Base-by-base conservation (phyloP, 2,329 filamentous ascomycete species). In the Cladorrhinum sp. region DNA sequence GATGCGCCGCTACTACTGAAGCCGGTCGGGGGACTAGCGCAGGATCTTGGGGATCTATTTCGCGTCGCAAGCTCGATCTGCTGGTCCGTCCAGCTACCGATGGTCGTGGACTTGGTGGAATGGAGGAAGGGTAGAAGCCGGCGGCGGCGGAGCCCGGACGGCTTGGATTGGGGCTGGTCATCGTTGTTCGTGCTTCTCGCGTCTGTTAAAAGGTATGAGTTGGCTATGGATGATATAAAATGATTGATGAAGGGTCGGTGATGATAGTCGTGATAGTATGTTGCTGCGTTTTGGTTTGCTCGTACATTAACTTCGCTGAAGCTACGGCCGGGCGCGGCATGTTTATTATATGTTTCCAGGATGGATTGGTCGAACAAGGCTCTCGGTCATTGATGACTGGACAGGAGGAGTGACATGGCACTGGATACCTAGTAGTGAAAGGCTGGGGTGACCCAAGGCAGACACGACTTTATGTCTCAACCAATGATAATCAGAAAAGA, bases 81-180 rank as follows among this genome's bases (percentile, higher is more conserved):
- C 65, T 68, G 22, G 59, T 60, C n/a, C 67, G 64, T 55, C 62
- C 66, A 45, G 61, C 63, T 23, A 69, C 63, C 3, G 66, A 69
- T 16, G 66, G 66, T 7, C 63, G 67, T 1, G 65, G 66, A 52
- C 68, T 68, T 6, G 64, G 61, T 7, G 67, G 65, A 41, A 60
- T 56, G 22, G 66, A 64, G 9, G 62, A 59, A 23, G 61, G 22
- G 25, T 62, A 38, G 49, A 63, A 50, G 13, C 50, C 61, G 45
- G 65, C 65, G 38, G 64, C 61, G 27, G 67, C 55, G 49, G 70
- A 71, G 45, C 61, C 64, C 29, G 68, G 69, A n/a, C 66, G 64
- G 45, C 57, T 55, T 48, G 48, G 16, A 20, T 62, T 59, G 27
- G 65, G 64, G 16, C 68, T 68, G 52, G 66, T 56, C 70, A 71